These are phyloP conservation scores for Solioccasus polychromus DNA, from an alignment of 768 basidiomycete species.

Conservation along the genomic window DNA sequence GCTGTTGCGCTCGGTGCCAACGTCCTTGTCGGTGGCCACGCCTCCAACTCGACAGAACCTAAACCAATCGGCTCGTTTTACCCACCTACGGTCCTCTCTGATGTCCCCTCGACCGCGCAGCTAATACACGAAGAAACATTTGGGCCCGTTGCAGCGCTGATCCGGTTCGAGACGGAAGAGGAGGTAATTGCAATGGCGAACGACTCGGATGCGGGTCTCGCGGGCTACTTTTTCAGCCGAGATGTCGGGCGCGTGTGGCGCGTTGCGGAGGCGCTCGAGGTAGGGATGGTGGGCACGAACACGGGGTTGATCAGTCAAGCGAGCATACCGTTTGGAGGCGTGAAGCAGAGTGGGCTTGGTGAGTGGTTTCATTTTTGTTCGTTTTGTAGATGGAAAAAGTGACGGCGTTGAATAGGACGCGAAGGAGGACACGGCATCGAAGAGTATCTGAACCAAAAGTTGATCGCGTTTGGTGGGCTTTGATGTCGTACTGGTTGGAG, in stretches of 20 bases:
- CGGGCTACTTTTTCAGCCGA: slow-evolving; percentile 89
- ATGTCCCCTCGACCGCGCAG: slow-evolving; percentile 68
- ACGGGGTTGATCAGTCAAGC: slow-evolving; percentile 78
- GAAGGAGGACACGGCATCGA: slow-evolving; percentile 90
- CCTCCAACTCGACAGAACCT: slow-evolving; percentile 47
- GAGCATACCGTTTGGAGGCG: slow-evolving; percentile 82
- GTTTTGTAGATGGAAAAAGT: background rate
- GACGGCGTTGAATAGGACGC: slow-evolving; percentile 43
- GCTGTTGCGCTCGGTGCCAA: slow-evolving; percentile 84
- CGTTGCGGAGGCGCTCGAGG: slow-evolving; percentile 91
- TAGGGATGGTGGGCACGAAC: slow-evolving; percentile 89
- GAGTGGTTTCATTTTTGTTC: slow-evolving; percentile 13
- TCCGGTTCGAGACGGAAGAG: slow-evolving; percentile 91
- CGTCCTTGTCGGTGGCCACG: slow-evolving; percentile 85
- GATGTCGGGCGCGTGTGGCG: slow-evolving; percentile 91
- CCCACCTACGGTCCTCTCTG: slow-evolving; percentile 82
- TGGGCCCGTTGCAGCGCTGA: slow-evolving; percentile 84
- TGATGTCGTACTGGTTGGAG: slow-evolving; percentile 15
- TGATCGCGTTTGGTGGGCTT: slow-evolving; percentile 79
- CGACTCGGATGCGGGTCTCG: slow-evolving; percentile 76
- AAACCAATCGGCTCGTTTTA: slow-evolving; percentile 58
- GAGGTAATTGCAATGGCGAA: slow-evolving; percentile 89
- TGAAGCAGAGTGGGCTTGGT: slow-evolving; percentile 85
- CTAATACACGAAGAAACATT: slow-evolving; percentile 90
- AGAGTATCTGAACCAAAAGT: slow-evolving; percentile 82